phyloP scores from a whole-genome alignment of 306 rosid genomes.

The Pterocarpus santalinus region DNA sequence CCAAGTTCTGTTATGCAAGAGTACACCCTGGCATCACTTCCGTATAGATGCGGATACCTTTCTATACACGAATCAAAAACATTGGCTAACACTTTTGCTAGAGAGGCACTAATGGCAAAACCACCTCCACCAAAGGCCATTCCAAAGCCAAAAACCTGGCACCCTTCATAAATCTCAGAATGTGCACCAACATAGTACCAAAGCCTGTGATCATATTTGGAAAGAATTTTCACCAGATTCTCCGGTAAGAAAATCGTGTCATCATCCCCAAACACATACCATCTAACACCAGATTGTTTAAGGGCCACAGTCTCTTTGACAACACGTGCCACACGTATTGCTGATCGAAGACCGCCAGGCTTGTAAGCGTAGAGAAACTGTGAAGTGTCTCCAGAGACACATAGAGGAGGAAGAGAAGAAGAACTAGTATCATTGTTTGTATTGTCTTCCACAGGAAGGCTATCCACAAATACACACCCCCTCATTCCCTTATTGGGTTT shows the following conservation, averaged over 20 bases:
- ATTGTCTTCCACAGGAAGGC: conserved; percentile 47
- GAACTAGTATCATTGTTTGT: neutral
- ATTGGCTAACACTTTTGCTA: conserved; percentile 66
- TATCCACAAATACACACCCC: conserved; percentile 80
- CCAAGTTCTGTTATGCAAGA: conserved; percentile 89
- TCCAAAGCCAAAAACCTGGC: conserved; percentile 56
- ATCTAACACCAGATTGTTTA: conserved; percentile 67
- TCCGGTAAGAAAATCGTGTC: conserved; percentile 84
- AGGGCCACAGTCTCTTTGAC: conserved; percentile 71
- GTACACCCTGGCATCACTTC: conserved; percentile 78
- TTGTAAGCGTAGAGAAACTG: conserved; percentile 65
- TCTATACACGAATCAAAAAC: conserved; percentile 77
- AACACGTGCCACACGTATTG: conserved; percentile 82
- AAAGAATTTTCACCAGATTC: conserved; percentile 77
- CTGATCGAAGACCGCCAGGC: conserved; percentile 61
- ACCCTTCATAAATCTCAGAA: conserved; percentile 64
- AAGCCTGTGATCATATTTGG: conserved; percentile 72
- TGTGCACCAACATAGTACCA: conserved; percentile 83
- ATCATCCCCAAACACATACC: conserved; percentile 96
- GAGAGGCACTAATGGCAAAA: conserved; percentile 74
- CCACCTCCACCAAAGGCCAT: conserved; percentile 95
- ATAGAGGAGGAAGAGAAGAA: conserved; percentile 60
- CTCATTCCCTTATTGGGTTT: conserved; percentile 51
- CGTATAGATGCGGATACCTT: conserved; percentile 82
- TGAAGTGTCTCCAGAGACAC: conserved; percentile 77